Base-by-base conservation (phyloP, 306 rosid species). In the Quillaja saponaria region DNA sequence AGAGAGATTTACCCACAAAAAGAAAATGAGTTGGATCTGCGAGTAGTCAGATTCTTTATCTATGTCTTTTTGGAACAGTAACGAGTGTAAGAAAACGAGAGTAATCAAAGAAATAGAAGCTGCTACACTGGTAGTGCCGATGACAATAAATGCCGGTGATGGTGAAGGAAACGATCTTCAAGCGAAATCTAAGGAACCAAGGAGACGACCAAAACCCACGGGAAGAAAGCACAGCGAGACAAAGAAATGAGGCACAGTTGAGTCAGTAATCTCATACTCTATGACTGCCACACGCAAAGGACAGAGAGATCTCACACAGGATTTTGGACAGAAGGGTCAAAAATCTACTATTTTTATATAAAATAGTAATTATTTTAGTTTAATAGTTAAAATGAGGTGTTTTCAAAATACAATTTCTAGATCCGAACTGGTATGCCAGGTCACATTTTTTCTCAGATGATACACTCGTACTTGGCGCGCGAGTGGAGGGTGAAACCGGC, bases 1-100 rank as follows among this genome's bases (percentile, higher is more conserved):
- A 75, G 6, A 62, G 75, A 47, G 64, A 47, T 58, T 31, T 75
- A 80, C 84, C 84, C 63, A 72, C 9, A 67, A 25, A 2, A 25
- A 25, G 31, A 4, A 25, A 25, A 25, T 25, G 31, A 25, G 31
- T 25, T 25, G 31, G 31, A 80, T 80, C 84, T 67, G 48, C 6
- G 78, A 71, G 80, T 28, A 50, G 61, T 18, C 31, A 25, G 31
- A 25, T 25, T 25, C 31, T 25, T n/a, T 50, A 69, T 55, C 44
- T 39, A 21, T 1, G 45, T 3, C 20, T 6, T 62, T 63, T 72
- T 62, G 13, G 67, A 54, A 38, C 5, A 66, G 16, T 19, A 48
- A 54, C 34, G 18, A 40, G 54, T 21, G 48, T 34, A 37, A 39
- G 60, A 31, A 33, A 37, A 13, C 31, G 31, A 15, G 18, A 69